Base-by-base conservation (phyloP, 2,329 filamentous ascomycete species). In the Diaporthe humulicola region DNA sequence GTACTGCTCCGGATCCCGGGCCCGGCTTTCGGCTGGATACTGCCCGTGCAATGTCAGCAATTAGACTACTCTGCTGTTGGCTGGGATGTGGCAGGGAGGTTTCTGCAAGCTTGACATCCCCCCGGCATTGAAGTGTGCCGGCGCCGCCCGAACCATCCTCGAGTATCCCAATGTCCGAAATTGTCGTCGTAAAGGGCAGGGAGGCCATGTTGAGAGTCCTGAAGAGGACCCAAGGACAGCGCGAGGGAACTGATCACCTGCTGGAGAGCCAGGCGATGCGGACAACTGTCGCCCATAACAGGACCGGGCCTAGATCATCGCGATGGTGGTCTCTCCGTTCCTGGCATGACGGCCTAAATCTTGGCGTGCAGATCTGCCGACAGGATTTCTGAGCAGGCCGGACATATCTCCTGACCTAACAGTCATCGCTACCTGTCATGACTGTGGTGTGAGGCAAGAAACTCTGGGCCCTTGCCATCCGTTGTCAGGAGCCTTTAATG, bases 291-390 rank as follows among this genome's bases (percentile, higher is more conserved):
- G 42, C 42, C 60, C 40, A 33, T 30, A 17, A 19, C 38, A 28
- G 58, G 36, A 17, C 14, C 25, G 38, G 15, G 2, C 38, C 38
- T 45, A 22, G 38, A n/a, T 19, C 58, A 22, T 64, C 19, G 60
- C 50, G 28, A 42, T 25, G 45, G 36, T 36, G 40, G 22, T 50
- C 25, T 33, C 30, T 25, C 42, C 36, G 61, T 66, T 28, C 61
- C 61, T 66, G 61, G 14, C 61, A 36, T 36, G 42, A 22, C 42
- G 25, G 22, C 28, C 42, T 66, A 30, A 36, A 22, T 25, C 61
- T 40, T 66, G 61, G 60, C 60, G 42, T 48, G 28, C 40, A 66
- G 40, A 66, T 66, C 28, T 66, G 40, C 60, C 40, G 60, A 33
- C 60, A 22, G 17, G 19, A 22, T 33, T 10, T 9, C 7, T 30